These are phyloP conservation scores for Paramecium sexaurelia DNA, from an alignment of 73 alveolate genomes.

Conservation along the genomic window DNA sequence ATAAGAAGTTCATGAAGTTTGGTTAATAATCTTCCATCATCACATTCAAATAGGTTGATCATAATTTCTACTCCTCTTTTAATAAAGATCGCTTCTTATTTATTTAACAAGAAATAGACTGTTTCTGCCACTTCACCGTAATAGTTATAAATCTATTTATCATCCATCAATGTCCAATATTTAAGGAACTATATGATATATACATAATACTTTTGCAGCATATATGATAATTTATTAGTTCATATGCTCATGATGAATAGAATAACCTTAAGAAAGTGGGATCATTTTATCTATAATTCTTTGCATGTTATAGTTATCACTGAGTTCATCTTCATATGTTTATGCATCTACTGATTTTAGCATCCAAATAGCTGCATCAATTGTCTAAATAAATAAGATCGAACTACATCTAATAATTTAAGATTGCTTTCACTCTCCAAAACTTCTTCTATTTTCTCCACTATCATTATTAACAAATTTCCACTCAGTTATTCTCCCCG, in stretches of 20 bases:
- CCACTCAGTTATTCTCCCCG: not conserved
- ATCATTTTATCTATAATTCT: not conserved
- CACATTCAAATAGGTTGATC: not conserved
- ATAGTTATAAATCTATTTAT: not conserved
- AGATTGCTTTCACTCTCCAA: not conserved
- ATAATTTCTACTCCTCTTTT: not conserved
- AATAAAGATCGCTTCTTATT: not conserved
- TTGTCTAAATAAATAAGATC: not conserved
- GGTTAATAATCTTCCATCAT: not conserved
- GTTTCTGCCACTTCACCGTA: constrained; percentile 19
- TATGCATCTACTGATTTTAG: not conserved
- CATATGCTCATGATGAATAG: not conserved
- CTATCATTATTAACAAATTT: not conserved
- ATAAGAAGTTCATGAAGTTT: not conserved
- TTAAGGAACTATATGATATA: not conserved
- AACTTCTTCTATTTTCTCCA: not conserved
- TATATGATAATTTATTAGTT: constrained; percentile 12
- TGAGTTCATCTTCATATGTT: not conserved
- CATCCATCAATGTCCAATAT: constrained; percentile 17
- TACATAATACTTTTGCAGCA: constrained; percentile 10
- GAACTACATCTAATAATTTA: constrained; percentile 15
- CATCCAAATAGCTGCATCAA: constrained; percentile 50
- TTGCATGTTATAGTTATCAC: not conserved
- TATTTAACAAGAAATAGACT: not conserved
- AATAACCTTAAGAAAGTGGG: not conserved